Evolutionary conservation across 2,329 filamentous ascomycete genomes (phyloP).

Genomic region (Colletotrichum lentis): DNA sequence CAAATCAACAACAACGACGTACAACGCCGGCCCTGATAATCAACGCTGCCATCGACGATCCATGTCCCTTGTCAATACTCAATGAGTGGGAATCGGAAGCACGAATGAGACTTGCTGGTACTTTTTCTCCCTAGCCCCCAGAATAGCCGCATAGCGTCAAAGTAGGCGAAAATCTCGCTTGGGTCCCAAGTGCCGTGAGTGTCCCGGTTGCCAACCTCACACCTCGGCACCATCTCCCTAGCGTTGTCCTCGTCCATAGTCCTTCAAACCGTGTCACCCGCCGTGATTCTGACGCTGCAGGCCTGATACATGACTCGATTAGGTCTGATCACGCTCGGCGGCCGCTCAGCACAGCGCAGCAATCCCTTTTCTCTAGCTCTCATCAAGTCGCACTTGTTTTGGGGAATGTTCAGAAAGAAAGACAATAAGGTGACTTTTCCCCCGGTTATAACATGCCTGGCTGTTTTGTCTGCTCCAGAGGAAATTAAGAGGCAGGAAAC

Average conservation of each 20-base stretch:
- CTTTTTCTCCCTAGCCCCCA: neutral
- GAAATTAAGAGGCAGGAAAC: too few relatives aligned
- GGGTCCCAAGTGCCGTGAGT: constrained; percentile 5
- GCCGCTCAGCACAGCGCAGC: too few relatives aligned
- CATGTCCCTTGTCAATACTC: neutral
- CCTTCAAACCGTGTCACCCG: neutral
- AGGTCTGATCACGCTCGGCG: neutral
- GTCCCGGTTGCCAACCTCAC: constrained; percentile 1
- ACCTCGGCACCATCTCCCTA: neutral
- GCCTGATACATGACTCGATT: neutral
- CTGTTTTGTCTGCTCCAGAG: too few relatives aligned
- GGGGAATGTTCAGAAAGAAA: too few relatives aligned
- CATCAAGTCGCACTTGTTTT: too few relatives aligned
- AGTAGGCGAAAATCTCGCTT: neutral
- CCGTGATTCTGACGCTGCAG: neutral
- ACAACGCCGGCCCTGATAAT: too few relatives aligned
- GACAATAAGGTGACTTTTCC: too few relatives aligned
- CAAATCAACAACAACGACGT: too few relatives aligned
- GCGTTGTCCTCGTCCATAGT: constrained; percentile 1
- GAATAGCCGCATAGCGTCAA: neutral
- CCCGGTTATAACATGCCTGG: too few relatives aligned
- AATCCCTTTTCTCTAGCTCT: too few relatives aligned
- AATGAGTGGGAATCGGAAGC: neutral
- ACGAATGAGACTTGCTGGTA: neutral
- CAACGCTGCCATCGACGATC: neutral